Percentiles rank a stretch among this genome's conserved stretches.
phyloP scores from a whole-genome alignment of 2,329 filamentous ascomycete genomes.

The Teratosphaeria destructans region DNA sequence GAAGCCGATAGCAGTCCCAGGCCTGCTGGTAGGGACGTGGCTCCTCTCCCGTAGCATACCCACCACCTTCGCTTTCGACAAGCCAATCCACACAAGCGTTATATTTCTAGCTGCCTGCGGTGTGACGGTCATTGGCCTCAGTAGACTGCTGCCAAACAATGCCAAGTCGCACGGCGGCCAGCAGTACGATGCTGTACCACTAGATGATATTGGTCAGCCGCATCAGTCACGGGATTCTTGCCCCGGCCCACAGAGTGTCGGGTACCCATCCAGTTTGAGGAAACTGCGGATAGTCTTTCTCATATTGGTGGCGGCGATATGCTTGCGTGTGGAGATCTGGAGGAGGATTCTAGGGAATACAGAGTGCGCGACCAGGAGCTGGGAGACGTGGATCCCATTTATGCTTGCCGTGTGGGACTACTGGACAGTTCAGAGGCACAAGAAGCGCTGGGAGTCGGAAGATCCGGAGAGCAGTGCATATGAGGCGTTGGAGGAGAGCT shows the following conservation, averaged over 20 bases:
- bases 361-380: constrained; percentile 31
- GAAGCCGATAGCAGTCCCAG: constrained; percentile 15
- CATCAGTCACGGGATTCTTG: constrained; percentile 13
- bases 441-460: constrained; percentile 7
- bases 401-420: constrained; percentile 19
- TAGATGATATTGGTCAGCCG: constrained; percentile 18
- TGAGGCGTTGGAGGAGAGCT: constrained; percentile 21
- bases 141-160: constrained; percentile 21
- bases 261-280: constrained; percentile 16
- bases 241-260: constrained; percentile 11
- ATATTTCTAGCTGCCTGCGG: constrained; percentile 33
- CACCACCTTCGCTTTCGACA: constrained; percentile 30
- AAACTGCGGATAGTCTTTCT: constrained; percentile 19
- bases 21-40: constrained; percentile 19
- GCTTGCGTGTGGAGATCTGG: constrained; percentile 28
- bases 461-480: constrained; percentile 19
- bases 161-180: constrained; percentile 12
- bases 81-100: constrained; percentile 35
- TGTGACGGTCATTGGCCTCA: constrained; percentile 27
- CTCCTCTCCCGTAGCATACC: constrained; percentile 14
- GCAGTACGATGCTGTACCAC: constrained; percentile 18
- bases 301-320: constrained; percentile 21
- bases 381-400: constrained; percentile 21
- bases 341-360: constrained; percentile 30
- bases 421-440: constrained; percentile 11